These are phyloP conservation scores for Cunninghamia lanceolata DNA, from an alignment of 75 land plant genomes.

Conservation along the genomic window DNA sequence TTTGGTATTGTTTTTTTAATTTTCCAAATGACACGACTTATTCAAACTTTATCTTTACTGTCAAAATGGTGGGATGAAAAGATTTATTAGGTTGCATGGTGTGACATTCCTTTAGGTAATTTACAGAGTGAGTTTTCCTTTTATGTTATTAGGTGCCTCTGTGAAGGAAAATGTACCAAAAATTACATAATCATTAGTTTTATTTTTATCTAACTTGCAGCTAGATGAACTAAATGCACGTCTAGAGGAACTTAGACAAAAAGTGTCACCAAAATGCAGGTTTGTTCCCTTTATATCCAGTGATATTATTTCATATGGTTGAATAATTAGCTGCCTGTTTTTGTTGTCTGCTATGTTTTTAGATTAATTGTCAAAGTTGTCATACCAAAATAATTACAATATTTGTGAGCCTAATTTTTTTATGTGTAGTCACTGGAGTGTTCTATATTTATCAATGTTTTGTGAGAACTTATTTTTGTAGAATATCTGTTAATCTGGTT, in stretches of 20 bases:
- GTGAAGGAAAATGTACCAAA: neutral
- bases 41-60: neutral
- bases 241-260: constrained; percentile 76
- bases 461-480: neutral
- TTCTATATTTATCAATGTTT: neutral
- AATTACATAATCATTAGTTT: constrained; percentile 5
- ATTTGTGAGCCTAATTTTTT: neutral
- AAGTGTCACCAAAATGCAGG: constrained; percentile 83
- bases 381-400: neutral
- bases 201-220: constrained; percentile 41
- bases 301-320: neutral
- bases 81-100: neutral
- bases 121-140: neutral
- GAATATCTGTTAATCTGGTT: neutral
- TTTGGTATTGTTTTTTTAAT: neutral
- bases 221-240: constrained; percentile 68
- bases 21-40: neutral
- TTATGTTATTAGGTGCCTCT: neutral
- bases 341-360: neutral
- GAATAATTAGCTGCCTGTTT: neutral
- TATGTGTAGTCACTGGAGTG: neutral
- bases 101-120: neutral
- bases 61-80: constrained; percentile 3
- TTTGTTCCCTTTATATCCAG: constrained; percentile 10
- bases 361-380: constrained; percentile 6